Conservation (phyloP, 2,329 filamentous ascomycete species). For the Huntiella savannae region DNA sequence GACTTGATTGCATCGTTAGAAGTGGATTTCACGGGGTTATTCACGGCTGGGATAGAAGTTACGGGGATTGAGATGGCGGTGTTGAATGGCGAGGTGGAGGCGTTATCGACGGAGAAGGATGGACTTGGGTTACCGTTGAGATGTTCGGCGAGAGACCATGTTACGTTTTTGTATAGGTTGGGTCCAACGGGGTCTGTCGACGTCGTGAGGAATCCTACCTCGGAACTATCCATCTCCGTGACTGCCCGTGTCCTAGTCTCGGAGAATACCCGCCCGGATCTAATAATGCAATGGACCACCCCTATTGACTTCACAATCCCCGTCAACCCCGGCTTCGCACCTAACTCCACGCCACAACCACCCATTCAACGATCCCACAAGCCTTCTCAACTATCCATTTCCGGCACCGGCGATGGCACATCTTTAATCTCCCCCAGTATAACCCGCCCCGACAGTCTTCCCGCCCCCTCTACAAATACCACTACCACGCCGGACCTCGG, state of each 20-base stretch:
- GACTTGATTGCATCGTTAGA: slow-evolving; percentile 53
- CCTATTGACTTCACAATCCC: slow-evolving; percentile 49
- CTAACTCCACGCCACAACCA: slow-evolving; percentile 28
- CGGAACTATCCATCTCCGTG: slow-evolving; percentile 40
- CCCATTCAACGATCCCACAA: slow-evolving; percentile 42
- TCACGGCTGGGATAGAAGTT: slow-evolving; percentile 46
- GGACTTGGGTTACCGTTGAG: slow-evolving; percentile 33
- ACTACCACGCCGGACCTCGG: slow-evolving; percentile 39
- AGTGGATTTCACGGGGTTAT: slow-evolving; percentile 52
- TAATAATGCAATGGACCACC: slow-evolving; percentile 50
- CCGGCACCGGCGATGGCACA: slow-evolving; percentile 27
- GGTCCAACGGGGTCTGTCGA: slow-evolving; percentile 23
- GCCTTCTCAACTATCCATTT: slow-evolving; percentile 44
- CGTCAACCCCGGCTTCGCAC: slow-evolving; percentile 43
- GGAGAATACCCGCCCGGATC: slow-evolving; percentile 36
- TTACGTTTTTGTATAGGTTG: slow-evolving; percentile 56
- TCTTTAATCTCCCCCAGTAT: slow-evolving; percentile 39
- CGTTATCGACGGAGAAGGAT: slow-evolving; percentile 21
- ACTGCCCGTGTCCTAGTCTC: slow-evolving; percentile 38
- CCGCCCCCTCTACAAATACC: slow-evolving; percentile 34
- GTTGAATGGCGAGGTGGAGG: slow-evolving; percentile 31
- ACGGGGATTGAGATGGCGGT: slow-evolving; percentile 38
- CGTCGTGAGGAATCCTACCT: slow-evolving; percentile 26
- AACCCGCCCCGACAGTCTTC: slow-evolving; percentile 39
- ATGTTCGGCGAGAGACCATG: slow-evolving; percentile 53